Evolutionary conservation across 2,329 filamentous ascomycete genomes (phyloP), one percentile per base, ranked within the genome.

Genomic region (Colletotrichum spinosum): DNA sequence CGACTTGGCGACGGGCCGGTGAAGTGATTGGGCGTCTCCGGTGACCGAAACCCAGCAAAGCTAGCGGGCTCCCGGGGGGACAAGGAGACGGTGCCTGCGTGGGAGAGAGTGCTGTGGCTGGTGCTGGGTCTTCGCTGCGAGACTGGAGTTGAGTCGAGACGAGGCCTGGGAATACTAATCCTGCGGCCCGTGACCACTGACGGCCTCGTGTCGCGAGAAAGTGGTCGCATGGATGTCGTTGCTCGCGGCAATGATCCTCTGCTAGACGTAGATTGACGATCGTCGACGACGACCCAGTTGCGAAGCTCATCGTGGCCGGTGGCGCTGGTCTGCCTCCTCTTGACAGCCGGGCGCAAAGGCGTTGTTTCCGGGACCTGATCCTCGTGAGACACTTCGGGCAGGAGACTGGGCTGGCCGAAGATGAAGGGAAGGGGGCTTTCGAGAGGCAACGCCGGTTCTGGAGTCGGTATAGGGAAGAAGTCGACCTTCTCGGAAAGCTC

Each of bases 211-310:
- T 70, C 67, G 60, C 70, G 33, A 56, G 71, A 54, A 67, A 70
- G 33, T 35, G 55, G 46, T 56, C 68, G 55, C 34, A 60, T 42
- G 10, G 25, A 25, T 25, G 25, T 5, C 25, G 51, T 39, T 25
- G 65, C 59, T 65, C 60, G 52, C 6, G 64, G 56, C 11, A 65
- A 44, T 2, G 60, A 41, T n/a, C 60, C 38, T 8, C 46, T 41
- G 34, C 59, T 39, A 35, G 54, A 46, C 4, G 35, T 56, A 2
- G 53, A 34, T 42, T 68, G 68, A 15, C 74, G 74, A 49, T 83
- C 83, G 60, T 80, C 80, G 34, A 94, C 87, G 68, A 94, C 82
- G 35, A 94, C 89, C 91, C 91, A 94, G 77, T 89, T 92, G 37
- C 86, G 82, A 6, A 92, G 79, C 48, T 90, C 87, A 67, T 88